These are phyloP conservation scores for Botrytis cinerea DNA, from an alignment of 2,329 filamentous ascomycete genomes.

Conservation along the genomic window DNA sequence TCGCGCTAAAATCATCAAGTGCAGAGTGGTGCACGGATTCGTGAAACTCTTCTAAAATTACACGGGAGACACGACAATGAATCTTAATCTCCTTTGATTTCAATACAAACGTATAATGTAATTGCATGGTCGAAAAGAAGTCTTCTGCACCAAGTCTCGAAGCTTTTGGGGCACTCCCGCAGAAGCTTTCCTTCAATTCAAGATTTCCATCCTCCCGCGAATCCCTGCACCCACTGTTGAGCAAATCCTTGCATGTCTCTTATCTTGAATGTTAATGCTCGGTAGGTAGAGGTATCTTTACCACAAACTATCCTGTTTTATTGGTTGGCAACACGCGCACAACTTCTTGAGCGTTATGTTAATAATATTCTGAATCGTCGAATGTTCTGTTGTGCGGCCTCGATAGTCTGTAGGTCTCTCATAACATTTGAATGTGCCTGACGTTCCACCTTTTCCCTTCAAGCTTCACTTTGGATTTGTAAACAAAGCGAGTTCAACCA, in stretches of 20 bases:
- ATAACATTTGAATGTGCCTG: not conserved
- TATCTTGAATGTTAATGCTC: slow-evolving; percentile 14
- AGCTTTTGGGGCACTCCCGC: not conserved
- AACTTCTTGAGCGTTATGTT: not conserved
- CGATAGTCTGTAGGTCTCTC: not conserved
- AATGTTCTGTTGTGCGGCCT: not conserved
- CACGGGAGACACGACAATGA: not conserved
- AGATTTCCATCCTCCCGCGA: not conserved
- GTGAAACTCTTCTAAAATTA: not conserved
- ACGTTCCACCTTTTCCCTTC: not conserved
- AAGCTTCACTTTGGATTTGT: slow-evolving; percentile 8
- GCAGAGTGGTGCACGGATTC: not conserved
- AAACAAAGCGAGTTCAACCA: slow-evolving; percentile 29
- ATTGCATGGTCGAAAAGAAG: not conserved
- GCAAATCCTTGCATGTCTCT: slow-evolving; percentile 15
- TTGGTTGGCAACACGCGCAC: slow-evolving; percentile 8
- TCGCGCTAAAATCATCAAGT: slow-evolving; percentile 1
- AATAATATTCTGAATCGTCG: not conserved
- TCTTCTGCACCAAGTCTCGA: not conserved
- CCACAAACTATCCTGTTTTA: not conserved
- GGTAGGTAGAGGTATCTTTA: slow-evolving; percentile 11
- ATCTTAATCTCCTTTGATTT: not conserved
- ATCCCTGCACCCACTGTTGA: not conserved
- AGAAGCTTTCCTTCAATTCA: not conserved
- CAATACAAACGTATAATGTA: not conserved